Conservation (phyloP, 179 eudicot species). For the Silene noctiflora region DNA sequence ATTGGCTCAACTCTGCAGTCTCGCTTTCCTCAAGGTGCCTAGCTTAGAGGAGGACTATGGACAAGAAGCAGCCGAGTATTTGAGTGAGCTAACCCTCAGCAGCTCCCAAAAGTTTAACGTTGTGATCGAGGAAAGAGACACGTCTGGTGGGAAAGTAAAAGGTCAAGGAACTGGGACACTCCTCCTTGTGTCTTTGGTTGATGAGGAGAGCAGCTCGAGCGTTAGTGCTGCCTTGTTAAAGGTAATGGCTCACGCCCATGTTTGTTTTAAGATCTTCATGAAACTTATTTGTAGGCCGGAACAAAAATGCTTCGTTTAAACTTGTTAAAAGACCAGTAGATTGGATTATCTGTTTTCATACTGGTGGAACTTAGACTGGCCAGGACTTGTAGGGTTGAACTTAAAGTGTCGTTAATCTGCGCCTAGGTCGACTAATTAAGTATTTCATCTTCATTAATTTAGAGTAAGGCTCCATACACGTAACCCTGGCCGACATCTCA, state of each 20-base stretch:
- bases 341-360: neutral
- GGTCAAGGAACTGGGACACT: constrained; percentile 94
- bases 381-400: neutral
- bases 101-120: constrained; percentile 63
- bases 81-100: constrained; percentile 59
- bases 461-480: too few relatives aligned
- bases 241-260: constrained; percentile 35
- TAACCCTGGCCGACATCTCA: too few relatives aligned
- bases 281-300: neutral
- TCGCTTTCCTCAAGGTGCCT: constrained; percentile 81
- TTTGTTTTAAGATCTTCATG: neutral
- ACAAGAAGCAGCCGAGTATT: constrained; percentile 73
- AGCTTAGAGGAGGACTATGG: constrained; percentile 79
- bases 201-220: constrained; percentile 50
- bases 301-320: neutral
- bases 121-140: constrained; percentile 68
- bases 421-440: neutral
- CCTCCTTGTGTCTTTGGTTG: constrained; percentile 63
- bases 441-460: too few relatives aligned
- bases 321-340: neutral
- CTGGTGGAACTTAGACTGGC: neutral
- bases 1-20: constrained; percentile 88
- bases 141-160: constrained; percentile 81
- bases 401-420: neutral
- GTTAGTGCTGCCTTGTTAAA: constrained; percentile 77